Evolutionary conservation across 2,329 filamentous ascomycete genomes (phyloP).

Genomic region (Fonsecaea pugnacius): DNA sequence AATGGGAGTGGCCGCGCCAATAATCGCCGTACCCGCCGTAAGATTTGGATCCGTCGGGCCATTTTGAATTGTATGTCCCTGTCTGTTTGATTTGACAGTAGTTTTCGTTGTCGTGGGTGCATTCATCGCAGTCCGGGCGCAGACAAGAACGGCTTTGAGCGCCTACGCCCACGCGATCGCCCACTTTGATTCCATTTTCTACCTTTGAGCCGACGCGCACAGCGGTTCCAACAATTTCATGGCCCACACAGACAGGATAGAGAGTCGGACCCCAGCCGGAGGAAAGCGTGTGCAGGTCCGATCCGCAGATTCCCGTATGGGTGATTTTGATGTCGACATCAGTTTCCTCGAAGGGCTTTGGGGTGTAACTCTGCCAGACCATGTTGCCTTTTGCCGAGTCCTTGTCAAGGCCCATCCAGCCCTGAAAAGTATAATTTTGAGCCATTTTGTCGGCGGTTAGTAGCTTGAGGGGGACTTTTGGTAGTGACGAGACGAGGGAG

Average conservation of each 20-base stretch:
- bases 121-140: constrained; percentile 59
- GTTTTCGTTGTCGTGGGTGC: constrained; percentile 49
- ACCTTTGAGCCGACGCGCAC: constrained; percentile 58
- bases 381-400: constrained; percentile 56
- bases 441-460: constrained; percentile 23
- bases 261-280: constrained; percentile 40
- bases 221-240: constrained; percentile 67
- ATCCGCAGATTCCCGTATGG: constrained; percentile 70
- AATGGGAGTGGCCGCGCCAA: constrained; percentile 56
- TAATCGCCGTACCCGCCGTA: constrained; percentile 69
- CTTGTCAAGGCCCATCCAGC: constrained; percentile 60
- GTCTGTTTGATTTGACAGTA: constrained; percentile 45
- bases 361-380: constrained; percentile 42
- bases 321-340: constrained; percentile 69
- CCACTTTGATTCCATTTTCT: constrained; percentile 62
- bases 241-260: constrained; percentile 62
- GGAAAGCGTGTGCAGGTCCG: constrained; percentile 54
- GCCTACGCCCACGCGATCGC: constrained; percentile 68
- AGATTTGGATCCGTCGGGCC: constrained; percentile 64
- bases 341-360: constrained; percentile 58
- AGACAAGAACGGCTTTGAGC: constrained; percentile 64
- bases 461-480: not conserved
- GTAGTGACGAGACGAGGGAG: not conserved
- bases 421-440: constrained; percentile 58
- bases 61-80: constrained; percentile 65